Evolutionary conservation across 164 flowering plant species (phyloP), one percentile per base, ranked within the genome.

Genomic region (Macadamia integrifolia): DNA sequence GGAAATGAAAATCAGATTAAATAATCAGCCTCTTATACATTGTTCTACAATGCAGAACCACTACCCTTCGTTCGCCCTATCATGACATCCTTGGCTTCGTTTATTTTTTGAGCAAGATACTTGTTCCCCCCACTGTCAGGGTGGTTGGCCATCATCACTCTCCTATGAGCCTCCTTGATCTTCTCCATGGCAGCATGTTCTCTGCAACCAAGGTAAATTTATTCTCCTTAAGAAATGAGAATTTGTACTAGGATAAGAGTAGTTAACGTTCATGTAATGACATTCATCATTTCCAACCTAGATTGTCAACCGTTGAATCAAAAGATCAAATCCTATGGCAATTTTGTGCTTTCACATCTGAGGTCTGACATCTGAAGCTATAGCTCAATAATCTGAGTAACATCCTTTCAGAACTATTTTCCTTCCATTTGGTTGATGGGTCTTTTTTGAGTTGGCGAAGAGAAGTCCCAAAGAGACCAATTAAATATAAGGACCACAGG

Each of bases 91-190:
- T 75, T 81, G 2, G 85, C 85, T 66, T 81, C 85, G 13, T 79
- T 79, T 31, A 82, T 70, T 71, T 82, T 82, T 0, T 71, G 57
- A 73, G 82, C 81, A 35, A 82, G 79, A 74, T 79, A 79, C 58
- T 71, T 74, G 71, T 79, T 82, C 2, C 85, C 85, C 28, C 82
- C 85, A 30, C 62, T 29, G 42, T 81, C 81, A 18, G 83, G 85
- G 61, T 82, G 85, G 73, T 80, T 82, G 17, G 74, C 82, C 48
- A 77, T 68, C 81, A 81, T 83, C 66, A 81, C 83, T 70, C 77
- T 79, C 64, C 80, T 71, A 60, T 83, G 82, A 42, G 86, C 84
- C 58, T 79, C 82, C 70, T 76, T 81, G 7, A 83, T 71, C 80
- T 81, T 80, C 52, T 81, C 98, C 2, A 85, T 68, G 0, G 78